phyloP scores from a whole-genome alignment of 306 rosid genomes.

The Cucurbita pepo region DNA sequence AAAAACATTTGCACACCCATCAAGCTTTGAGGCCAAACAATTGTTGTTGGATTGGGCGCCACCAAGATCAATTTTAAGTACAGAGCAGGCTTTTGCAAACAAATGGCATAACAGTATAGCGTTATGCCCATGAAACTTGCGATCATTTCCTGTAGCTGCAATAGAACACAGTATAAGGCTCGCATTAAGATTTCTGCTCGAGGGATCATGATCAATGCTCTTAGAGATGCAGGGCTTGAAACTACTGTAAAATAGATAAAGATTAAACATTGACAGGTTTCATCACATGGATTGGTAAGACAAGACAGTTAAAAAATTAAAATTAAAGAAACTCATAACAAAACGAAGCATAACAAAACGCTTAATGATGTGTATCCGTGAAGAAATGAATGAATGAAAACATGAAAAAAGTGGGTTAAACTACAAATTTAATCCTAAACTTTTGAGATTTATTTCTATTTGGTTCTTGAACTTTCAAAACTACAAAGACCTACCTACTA shows the following conservation, averaged over 20 bases:
- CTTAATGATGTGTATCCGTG: not conserved
- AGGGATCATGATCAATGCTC: not conserved
- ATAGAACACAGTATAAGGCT: not conserved
- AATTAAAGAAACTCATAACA: no score
- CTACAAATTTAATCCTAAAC: not conserved
- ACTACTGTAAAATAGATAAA: not conserved
- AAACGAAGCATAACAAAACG: not conserved
- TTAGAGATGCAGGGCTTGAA: not conserved
- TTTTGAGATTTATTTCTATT: no score
- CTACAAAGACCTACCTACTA: no score
- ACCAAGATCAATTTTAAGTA: slow-evolving; percentile 35
- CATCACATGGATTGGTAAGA: not conserved
- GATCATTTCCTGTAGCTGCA: slow-evolving; percentile 37
- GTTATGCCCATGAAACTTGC: slow-evolving; percentile 38
- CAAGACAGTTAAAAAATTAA: not conserved
- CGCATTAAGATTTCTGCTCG: not conserved
- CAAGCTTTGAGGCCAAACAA: slow-evolving; percentile 22
- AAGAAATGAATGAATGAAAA: not conserved
- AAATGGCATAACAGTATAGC: slow-evolving; percentile 45
- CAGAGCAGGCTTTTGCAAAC: slow-evolving; percentile 54
- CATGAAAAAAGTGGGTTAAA: not conserved
- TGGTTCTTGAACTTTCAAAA: not conserved
- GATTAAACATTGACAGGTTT: not conserved
- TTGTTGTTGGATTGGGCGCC: slow-evolving; percentile 11
- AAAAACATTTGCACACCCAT: slow-evolving; percentile 24